These are phyloP conservation scores for Epithele typhae DNA, from an alignment of 768 basidiomycete genomes.

Conservation along the genomic window DNA sequence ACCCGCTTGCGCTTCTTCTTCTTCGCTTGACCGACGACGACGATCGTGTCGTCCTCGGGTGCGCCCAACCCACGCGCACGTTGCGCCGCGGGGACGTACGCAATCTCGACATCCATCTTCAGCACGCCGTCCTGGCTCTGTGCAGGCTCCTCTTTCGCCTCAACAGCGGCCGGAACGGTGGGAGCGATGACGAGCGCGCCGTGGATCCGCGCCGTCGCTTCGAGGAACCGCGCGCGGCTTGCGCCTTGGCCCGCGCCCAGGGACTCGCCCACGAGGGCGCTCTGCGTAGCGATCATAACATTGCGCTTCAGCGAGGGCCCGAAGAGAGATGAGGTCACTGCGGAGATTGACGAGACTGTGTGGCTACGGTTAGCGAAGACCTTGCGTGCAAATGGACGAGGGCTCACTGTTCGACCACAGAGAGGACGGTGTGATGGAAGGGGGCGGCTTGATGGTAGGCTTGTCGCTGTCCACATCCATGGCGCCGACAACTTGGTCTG, in stretches of 20 bases:
- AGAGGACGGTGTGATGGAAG: too few relatives aligned
- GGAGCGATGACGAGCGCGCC: conserved; percentile 59
- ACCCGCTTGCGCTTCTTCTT: conserved; percentile 63
- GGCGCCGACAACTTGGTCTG: too few relatives aligned
- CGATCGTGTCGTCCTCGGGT: conserved; percentile 55
- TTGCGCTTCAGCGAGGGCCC: conserved; percentile 3
- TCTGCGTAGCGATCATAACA: conserved; percentile 21
- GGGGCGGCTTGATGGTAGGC: too few relatives aligned
- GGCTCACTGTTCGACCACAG: conserved; percentile 4
- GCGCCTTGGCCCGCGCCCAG: not conserved
- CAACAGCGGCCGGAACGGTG: conserved; percentile 39
- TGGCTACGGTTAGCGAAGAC: not conserved
- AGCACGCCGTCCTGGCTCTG: conserved; percentile 5
- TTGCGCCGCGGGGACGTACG: conserved; percentile 69
- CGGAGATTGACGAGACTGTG: conserved; percentile 3
- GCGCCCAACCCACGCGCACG: conserved; percentile 31
- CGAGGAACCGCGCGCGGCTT: conserved; percentile 36
- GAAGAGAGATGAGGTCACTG: conserved; percentile 17
- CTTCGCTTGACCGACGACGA: conserved; percentile 63
- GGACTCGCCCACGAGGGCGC: conserved; percentile 43
- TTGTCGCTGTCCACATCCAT: too few relatives aligned
- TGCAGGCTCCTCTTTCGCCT: not conserved
- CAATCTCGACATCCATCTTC: conserved; percentile 53
- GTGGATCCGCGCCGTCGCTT: conserved; percentile 64
- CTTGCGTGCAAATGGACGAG: too few relatives aligned